Evolutionary conservation across 1,284 basidiomycete genomes (phyloP).

Genomic region (Heterobasidion occidentale): DNA sequence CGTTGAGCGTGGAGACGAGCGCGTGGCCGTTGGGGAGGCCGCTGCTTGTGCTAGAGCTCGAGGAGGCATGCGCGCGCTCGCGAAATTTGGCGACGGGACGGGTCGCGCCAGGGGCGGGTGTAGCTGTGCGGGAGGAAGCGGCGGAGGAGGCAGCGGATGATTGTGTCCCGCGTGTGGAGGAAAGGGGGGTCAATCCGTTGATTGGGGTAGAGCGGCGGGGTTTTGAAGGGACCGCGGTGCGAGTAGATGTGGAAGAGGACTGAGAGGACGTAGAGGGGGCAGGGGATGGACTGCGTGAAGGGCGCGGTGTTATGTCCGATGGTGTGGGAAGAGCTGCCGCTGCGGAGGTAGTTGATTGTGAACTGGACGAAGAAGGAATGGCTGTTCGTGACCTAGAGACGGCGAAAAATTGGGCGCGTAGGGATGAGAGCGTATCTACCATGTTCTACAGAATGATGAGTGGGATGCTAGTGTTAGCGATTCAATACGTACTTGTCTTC

Average conservation of each 20-base stretch:
- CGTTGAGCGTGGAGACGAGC: constrained; percentile 1
- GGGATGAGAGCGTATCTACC: constrained; percentile 5
- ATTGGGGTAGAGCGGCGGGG: neutral
- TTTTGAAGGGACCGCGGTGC: constrained; percentile 14
- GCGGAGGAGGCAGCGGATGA: constrained; percentile 2
- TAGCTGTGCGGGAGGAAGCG: constrained; percentile 21
- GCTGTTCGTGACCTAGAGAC: neutral
- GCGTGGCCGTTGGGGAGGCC: constrained; percentile 1
- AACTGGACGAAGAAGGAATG: neutral
- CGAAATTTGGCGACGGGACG: constrained; percentile 22
- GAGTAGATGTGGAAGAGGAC: constrained; percentile 8
- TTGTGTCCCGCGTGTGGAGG: constrained; percentile 9
- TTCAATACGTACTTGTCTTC: constrained; percentile 40
- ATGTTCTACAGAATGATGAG: constrained; percentile 3
- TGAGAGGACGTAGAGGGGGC: constrained; percentile 11
- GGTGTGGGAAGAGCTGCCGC: neutral
- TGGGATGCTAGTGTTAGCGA: neutral
- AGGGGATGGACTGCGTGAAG: constrained; percentile 13
- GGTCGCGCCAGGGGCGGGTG: constrained; percentile 40
- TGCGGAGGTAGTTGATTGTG: neutral
- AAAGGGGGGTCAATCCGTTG: constrained; percentile 10
- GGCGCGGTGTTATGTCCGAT: constrained; percentile 6
- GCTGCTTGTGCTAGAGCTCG: neutral
- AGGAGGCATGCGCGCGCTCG: neutral
- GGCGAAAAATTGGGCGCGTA: constrained; percentile 3